Evolutionary conservation across 148 eudicot genomes (phyloP), one percentile per base, ranked within the genome.

Genomic region (Selenicereus undatus): DNA sequence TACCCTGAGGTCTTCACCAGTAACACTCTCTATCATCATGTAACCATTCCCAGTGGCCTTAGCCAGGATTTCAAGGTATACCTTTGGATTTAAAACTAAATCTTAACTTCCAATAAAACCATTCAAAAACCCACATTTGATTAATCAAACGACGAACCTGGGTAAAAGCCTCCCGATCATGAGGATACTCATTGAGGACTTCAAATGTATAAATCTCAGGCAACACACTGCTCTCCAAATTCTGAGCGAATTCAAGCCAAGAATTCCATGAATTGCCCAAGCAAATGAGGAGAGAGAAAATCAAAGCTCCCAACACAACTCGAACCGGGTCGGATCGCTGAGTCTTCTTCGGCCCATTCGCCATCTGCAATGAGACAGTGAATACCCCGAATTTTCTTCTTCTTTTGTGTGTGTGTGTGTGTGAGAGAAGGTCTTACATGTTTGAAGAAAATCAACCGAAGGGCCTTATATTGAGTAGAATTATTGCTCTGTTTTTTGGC

Each of bases 91-190:
- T 39, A 39, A 39, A 39, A 39, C 3, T 7, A 39, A 2, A 0
- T 39, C 43, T 39, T 32, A 32, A 45, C 11, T 48, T 48, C 52
- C 52, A 10, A 48, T 8, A 48, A 48, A 48, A 48, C 10, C 52
- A 48, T 48, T 48, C 52, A 48, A 11, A 56, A 56, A 56, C 22
- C 62, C 21, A 56, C 22, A 17, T 56, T 56, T 56, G 32, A 32
- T 12, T 48, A 11, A 9, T 48, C 52, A 56, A 20, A 56, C 22
- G 21, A 56, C 22, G 22, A 51, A 75, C 77, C 77, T 75, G 65
- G 60, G 77, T 75, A 30, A 75, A 75, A 75, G 77, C 77, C 20
- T 30, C 7, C 22, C 65, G 77, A 48, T 75, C 77, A 30, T 75
- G 77, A 75, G 62, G 77, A 52, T 75, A 75, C 64, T 51, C 77